Evolutionary conservation across 768 basidiomycete species (phyloP).

Genomic region (Leccinum longicurvipes): DNA sequence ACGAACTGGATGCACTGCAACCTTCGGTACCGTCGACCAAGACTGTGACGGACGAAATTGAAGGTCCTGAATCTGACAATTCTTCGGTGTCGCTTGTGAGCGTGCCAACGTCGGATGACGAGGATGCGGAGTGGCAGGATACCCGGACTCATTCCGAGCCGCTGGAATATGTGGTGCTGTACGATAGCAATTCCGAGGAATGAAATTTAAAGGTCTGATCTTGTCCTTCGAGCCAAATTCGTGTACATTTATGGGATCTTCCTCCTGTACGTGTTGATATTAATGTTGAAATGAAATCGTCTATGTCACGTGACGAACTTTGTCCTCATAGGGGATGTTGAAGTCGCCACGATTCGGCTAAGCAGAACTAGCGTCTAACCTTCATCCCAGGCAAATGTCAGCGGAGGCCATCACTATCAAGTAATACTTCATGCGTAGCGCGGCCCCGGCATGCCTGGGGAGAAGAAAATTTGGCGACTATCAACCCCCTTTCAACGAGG

Average conservation of each 20-base stretch:
- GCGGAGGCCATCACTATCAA: neutral
- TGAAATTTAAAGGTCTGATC: conserved; percentile 14
- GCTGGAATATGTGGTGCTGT: conserved; percentile 69
- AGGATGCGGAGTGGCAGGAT: conserved; percentile 58
- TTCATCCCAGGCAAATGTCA: neutral
- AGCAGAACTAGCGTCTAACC: too few relatives aligned
- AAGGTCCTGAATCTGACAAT: conserved; percentile 35
- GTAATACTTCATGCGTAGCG: conserved; percentile 11
- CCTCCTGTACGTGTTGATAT: neutral
- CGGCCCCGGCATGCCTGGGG: conserved; percentile 18
- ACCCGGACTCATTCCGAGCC: conserved; percentile 42
- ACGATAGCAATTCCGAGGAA: conserved; percentile 62
- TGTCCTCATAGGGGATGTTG: conserved; percentile 8
- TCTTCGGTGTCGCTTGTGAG: conserved; percentile 62
- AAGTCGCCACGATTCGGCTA: neutral
- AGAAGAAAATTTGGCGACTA: conserved; percentile 28
- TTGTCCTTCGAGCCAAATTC: neutral
- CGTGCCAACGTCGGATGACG: conserved; percentile 52
- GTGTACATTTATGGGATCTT: conserved; percentile 4
- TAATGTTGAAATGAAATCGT: neutral
- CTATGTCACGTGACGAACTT: conserved; percentile 9
- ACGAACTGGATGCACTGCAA: conserved; percentile 7
- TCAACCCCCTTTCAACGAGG: conserved; percentile 20
- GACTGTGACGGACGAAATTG: conserved; percentile 39
- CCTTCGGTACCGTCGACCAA: conserved; percentile 19